phyloP scores from a whole-genome alignment of 192 early-diverging fungal genomes.

The Entomortierella parvispora region DNA sequence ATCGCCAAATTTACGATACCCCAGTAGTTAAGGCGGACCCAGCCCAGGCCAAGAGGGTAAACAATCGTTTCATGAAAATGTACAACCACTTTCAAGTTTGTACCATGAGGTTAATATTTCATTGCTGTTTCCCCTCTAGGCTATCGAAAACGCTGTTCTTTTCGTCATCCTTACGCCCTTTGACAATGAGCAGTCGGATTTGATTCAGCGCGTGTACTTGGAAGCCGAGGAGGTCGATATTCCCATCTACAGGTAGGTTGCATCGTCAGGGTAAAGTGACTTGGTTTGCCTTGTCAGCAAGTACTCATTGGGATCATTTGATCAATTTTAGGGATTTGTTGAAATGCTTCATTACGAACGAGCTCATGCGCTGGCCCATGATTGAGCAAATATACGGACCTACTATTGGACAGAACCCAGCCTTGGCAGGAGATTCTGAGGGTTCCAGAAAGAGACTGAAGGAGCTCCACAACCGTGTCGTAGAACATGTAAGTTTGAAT shows the following conservation, averaged over 20 bases:
- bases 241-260: slow-evolving; percentile 72
- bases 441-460: slow-evolving; percentile 83
- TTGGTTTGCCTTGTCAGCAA: neutral
- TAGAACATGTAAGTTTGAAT: slow-evolving; percentile 83
- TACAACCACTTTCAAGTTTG: too few species aligned
- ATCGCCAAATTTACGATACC: slow-evolving; percentile 90
- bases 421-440: slow-evolving; percentile 78
- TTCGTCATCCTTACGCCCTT: slow-evolving; percentile 92
- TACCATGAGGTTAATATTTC: neutral
- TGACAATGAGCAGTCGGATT: slow-evolving; percentile 96
- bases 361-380: slow-evolving; percentile 95
- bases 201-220: slow-evolving; percentile 86
- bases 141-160: slow-evolving; percentile 83
- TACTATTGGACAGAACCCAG: slow-evolving; percentile 75
- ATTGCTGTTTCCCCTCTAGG: slow-evolving; percentile 43
- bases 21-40: slow-evolving; percentile 83
- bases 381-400: slow-evolving; percentile 92
- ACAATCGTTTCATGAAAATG: neutral
- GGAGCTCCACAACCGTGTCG: slow-evolving; percentile 91
- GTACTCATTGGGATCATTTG: neutral
- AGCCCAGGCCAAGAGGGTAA: slow-evolving; percentile 75
- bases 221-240: slow-evolving; percentile 86
- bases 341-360: slow-evolving; percentile 90
- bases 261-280: neutral
- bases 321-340: slow-evolving; percentile 71